A percentile compares a stretch with the other conserved stretches of the same genome.
phyloP scores from a whole-genome alignment of 1,139 yeast species.

The Debaryomyces fabryi region DNA sequence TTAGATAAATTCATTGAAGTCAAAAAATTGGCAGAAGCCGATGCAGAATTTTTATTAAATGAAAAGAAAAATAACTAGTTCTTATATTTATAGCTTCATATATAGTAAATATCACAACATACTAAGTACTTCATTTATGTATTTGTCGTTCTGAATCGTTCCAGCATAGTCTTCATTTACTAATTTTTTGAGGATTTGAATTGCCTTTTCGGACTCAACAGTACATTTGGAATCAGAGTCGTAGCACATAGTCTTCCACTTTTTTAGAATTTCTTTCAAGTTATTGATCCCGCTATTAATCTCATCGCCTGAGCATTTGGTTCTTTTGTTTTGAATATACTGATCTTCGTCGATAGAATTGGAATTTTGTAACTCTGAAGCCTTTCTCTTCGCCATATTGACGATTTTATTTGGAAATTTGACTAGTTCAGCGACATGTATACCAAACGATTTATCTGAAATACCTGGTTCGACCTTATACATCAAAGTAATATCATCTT shows the following conservation, averaged over 20 bases:
- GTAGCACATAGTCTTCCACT: conserved; percentile 61
- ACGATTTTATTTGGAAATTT: conserved; percentile 88
- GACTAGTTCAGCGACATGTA: conserved; percentile 95
- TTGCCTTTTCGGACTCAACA: conserved; percentile 36
- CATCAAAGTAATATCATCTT: conserved; percentile 78
- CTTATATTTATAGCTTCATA: neutral
- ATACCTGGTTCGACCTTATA: conserved; percentile 92
- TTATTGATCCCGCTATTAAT: conserved; percentile 56
- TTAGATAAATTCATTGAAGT: conserved; percentile 25
- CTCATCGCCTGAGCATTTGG: conserved; percentile 58
- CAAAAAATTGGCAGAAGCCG: conserved; percentile 24
- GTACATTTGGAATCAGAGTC: conserved; percentile 33
- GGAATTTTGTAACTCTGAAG: conserved; percentile 78
- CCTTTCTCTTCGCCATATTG: conserved; percentile 93
- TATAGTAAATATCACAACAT: conserved; percentile 19
- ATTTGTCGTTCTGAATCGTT: conserved; percentile 34
- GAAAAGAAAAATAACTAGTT: conserved; percentile 13
- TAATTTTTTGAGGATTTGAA: conserved; percentile 40
- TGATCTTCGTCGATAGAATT: conserved; percentile 44
- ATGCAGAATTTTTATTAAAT: conserved; percentile 13
- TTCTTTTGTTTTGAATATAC: conserved; percentile 46
- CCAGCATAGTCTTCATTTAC: conserved; percentile 28
- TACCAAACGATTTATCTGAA: conserved; percentile 94
- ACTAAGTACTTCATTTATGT: conserved; percentile 44
- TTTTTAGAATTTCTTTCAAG: conserved; percentile 56